A percentile compares a stretch with the other conserved stretches of the same genome.
These are phyloP conservation scores for Fistulinella staudtii DNA, from an alignment of 1,284 basidiomycete genomes.

Conservation along the genomic window DNA sequence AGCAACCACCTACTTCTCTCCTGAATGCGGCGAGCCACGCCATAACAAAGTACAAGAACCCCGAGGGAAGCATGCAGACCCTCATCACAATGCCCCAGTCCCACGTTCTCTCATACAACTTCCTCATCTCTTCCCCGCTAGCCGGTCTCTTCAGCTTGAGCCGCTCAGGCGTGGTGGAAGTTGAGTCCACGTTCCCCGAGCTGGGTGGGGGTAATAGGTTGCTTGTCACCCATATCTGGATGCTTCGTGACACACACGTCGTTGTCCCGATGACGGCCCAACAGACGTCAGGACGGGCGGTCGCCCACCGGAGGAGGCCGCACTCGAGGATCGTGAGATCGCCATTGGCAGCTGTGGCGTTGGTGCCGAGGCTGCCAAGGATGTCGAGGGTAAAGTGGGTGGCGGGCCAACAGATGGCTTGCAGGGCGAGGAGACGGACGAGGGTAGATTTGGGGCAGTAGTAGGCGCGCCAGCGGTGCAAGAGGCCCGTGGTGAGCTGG, in stretches of 20 bases:
- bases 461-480: slow-evolving; percentile 78
- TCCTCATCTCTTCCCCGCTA: slow-evolving; percentile 44
- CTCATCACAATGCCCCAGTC: slow-evolving; percentile 68
- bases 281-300: slow-evolving; percentile 59
- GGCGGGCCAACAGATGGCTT: slow-evolving; percentile 86
- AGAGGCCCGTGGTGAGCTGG: slow-evolving; percentile 71
- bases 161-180: slow-evolving; percentile 15
- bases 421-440: slow-evolving; percentile 77
- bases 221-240: slow-evolving; percentile 85
- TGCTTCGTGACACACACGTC: slow-evolving; percentile 66
- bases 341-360: slow-evolving; percentile 16
- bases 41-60: slow-evolving; percentile 71
- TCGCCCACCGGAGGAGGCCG: slow-evolving; percentile 30
- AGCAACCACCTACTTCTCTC: slow-evolving; percentile 41
- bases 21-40: slow-evolving; percentile 60
- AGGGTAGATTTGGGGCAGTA: slow-evolving; percentile 78
- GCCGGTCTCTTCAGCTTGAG: slow-evolving; percentile 20
- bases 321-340: slow-evolving; percentile 22
- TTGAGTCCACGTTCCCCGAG: background rate
- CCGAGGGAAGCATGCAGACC: slow-evolving; percentile 67
- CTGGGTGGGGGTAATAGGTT: slow-evolving; percentile 43
- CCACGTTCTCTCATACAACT: slow-evolving; percentile 48
- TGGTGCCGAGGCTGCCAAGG: slow-evolving; percentile 42
- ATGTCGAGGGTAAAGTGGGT: slow-evolving; percentile 73
- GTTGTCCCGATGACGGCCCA: slow-evolving; percentile 84